Percentiles rank a stretch among this genome's conserved stretches.
Evolutionary conservation across 139 green algal species (phyloP).

Genomic region (Chlamydomonas sp.): DNA sequence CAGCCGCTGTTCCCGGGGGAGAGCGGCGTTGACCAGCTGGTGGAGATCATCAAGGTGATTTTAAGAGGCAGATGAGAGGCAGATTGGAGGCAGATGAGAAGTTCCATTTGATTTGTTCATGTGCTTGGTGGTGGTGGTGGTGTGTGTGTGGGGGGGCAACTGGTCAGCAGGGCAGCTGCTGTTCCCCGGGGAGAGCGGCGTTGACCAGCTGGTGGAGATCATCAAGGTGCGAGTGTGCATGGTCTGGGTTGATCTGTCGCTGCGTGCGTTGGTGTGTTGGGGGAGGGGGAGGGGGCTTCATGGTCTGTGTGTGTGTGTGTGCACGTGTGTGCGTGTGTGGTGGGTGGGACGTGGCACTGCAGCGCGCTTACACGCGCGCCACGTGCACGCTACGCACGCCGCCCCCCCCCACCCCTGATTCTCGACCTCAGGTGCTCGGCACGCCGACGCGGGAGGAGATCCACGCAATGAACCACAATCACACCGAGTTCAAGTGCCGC

Average conservation of each 20-base stretch:
- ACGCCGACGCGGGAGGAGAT: slow-evolving; percentile 96
- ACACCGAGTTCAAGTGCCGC: slow-evolving; percentile 99
- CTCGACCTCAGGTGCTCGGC: slow-evolving; percentile 51
- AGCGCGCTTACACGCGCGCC: no score
- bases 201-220: slow-evolving; percentile 99
- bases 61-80: no score
- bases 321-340: no score
- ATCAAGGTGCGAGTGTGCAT: slow-evolving; percentile 77
- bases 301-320: no score
- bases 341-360: no score
- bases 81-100: no score
- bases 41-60: slow-evolving; percentile 99
- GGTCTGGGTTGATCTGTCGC: no score
- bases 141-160: no score
- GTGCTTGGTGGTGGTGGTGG: no score
- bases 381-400: no score
- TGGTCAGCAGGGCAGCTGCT: slow-evolving; percentile 68
- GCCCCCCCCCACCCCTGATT: neutral
- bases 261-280: no score
- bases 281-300: no score
- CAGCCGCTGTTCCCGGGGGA: slow-evolving; percentile 87
- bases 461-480: slow-evolving; percentile 98
- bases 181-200: slow-evolving; percentile 86
- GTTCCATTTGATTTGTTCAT: slow-evolving; percentile 4
- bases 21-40: slow-evolving; percentile 96